Conservation (phyloP, 345 rosid species). For the Euclidium syriacum region DNA sequence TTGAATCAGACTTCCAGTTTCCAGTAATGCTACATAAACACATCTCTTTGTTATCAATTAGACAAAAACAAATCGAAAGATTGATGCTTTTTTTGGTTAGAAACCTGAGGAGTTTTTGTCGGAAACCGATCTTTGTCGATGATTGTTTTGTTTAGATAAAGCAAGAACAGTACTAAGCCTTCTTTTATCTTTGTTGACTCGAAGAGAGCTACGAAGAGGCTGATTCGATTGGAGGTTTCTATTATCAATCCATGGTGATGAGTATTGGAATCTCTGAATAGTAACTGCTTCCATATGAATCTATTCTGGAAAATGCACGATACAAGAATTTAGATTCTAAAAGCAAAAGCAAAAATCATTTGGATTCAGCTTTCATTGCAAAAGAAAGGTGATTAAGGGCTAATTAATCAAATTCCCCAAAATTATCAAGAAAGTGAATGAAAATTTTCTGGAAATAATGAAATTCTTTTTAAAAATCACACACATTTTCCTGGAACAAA, state of each 20-base stretch:
- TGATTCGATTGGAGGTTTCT: slow-evolving; percentile 34
- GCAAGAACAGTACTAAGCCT: slow-evolving; percentile 35
- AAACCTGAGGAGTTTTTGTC: slow-evolving; percentile 55
- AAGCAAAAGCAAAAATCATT: neutral
- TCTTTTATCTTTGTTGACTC: slow-evolving; percentile 31
- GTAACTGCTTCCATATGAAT: slow-evolving; percentile 49
- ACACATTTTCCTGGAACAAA: neutral
- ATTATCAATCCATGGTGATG: slow-evolving; percentile 37
- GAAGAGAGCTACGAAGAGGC: slow-evolving; percentile 28
- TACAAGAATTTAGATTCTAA: neutral
- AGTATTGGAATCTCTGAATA: slow-evolving; percentile 39
- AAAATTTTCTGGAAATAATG: too few relatives aligned
- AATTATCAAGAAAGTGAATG: too few relatives aligned
- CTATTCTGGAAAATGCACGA: neutral
- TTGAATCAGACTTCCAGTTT: slow-evolving; percentile 41
- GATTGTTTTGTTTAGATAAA: slow-evolving; percentile 29
- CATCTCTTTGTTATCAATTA: slow-evolving; percentile 1
- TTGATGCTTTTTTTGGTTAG: neutral
- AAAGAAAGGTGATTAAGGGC: too few relatives aligned
- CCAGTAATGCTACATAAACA: slow-evolving; percentile 51
- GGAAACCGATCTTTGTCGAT: slow-evolving; percentile 31
- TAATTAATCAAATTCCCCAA: too few relatives aligned
- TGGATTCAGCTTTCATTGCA: neutral
- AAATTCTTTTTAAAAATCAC: neutral
- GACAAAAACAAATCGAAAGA: slow-evolving; percentile 5